Base-by-base conservation (phyloP, 164 flowering plant genomes). In the Hamamelis virginiana region DNA sequence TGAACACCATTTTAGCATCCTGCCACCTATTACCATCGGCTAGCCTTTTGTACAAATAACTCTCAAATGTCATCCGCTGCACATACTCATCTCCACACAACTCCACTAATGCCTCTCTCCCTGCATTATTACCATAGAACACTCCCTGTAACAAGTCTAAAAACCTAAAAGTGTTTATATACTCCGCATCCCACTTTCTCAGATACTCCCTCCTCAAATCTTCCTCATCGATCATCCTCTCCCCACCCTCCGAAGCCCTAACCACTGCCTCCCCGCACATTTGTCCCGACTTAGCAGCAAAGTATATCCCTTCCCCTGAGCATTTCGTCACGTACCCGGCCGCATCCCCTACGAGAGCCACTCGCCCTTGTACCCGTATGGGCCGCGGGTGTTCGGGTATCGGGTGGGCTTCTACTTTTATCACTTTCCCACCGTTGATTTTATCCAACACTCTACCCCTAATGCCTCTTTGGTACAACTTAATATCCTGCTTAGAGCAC, bases 341-440 rank as follows among this genome's bases (percentile, higher is more conserved):
- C n/a, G n/a, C n/a, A n/a, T n/a, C n/a, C n/a, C n/a, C n/a, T n/a
- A n/a, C n/a, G n/a, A n/a, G n/a, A n/a, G n/a, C n/a, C n/a, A n/a
- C n/a, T n/a, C n/a, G n/a, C n/a, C n/a, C n/a, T n/a, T n/a, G 45
- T 0, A 89, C 92, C 10, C 96, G 80, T 0, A 75, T 27, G 9
- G 88, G 84, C 0, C 97, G 75, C 1, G 97, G n/a, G n/a, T n/a
- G n/a, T n/a, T n/a, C n/a, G n/a, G n/a, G n/a, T n/a, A n/a, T n/a
- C n/a, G n/a, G n/a, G 69, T 91, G 97, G 61, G 97, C 97, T 77
- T 89, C 94, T 53, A 89, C 91, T 55, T 86, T 83, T 26, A 91
- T 85, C 67, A 89, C 81, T 56, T 72, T 75, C 19, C 97, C 97
- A 1, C 94, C 97, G 0, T 50, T 19, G 64, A 91, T 87, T 74